Evolutionary conservation across 306 rosid genomes (phyloP).

Genomic region (Quillaja saponaria): DNA sequence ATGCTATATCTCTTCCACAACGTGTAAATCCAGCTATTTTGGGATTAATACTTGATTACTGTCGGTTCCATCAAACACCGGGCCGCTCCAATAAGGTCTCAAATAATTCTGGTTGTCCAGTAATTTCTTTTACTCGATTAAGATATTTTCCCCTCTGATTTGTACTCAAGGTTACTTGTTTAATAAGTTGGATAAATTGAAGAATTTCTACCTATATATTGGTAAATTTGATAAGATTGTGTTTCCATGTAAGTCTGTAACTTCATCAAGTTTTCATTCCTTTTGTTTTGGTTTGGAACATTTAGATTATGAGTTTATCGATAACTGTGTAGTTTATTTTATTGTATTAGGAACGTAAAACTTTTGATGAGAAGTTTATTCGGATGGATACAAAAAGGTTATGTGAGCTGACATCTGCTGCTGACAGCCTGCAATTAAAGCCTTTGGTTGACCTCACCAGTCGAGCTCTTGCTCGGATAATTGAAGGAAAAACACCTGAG

Average conservation of each 20-base stretch:
- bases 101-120: constrained; percentile 19
- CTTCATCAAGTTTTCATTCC: constrained; percentile 1
- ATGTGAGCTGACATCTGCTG: constrained; percentile 86
- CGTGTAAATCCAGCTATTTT: constrained; percentile 76
- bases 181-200: constrained; percentile 1
- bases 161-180: constrained; percentile 20
- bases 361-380: constrained; percentile 69
- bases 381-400: constrained; percentile 77
- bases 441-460: constrained; percentile 90
- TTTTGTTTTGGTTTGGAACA: constrained; percentile 7
- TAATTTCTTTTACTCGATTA: constrained; percentile 1
- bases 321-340: constrained; percentile 31
- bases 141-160: neutral
- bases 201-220: neutral
- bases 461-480: constrained; percentile 87
- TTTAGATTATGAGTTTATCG: constrained; percentile 1
- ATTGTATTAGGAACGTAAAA: constrained; percentile 66
- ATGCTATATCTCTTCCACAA: constrained; percentile 85
- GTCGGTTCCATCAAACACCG: constrained; percentile 79
- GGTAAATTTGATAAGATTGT: neutral
- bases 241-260: neutral
- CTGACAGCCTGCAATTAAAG: constrained; percentile 88
- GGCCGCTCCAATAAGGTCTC: constrained; percentile 85
- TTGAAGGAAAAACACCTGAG: constrained; percentile 91
- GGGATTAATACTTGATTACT: constrained; percentile 81